Evolutionary conservation across 1,284 basidiomycete species (phyloP).

Genomic region (Gymnopus androsaceus): DNA sequence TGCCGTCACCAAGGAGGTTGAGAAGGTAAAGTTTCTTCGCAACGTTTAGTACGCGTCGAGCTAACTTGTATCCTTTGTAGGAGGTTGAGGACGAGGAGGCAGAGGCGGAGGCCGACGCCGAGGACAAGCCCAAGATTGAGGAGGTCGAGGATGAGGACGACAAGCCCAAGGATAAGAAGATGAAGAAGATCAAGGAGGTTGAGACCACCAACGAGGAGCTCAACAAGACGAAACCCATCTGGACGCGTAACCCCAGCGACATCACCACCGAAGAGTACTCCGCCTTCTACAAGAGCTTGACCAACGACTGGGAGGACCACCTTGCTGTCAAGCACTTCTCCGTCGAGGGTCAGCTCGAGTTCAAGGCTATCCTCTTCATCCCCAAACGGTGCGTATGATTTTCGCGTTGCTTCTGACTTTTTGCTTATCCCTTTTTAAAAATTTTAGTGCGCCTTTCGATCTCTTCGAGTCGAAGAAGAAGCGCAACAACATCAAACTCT

Average conservation of each 20-base stretch:
- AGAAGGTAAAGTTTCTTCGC: slow-evolving; percentile 63
- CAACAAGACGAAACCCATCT: slow-evolving; percentile 99
- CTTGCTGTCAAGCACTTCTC: slow-evolving; percentile 99
- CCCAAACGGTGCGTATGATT: slow-evolving; percentile 80
- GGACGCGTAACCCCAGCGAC: slow-evolving; percentile 96
- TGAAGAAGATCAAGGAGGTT: slow-evolving; percentile 94
- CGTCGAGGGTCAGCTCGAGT: slow-evolving; percentile 99
- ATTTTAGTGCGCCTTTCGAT: slow-evolving; percentile 96
- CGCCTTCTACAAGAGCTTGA: slow-evolving; percentile 99
- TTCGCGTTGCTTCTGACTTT: neutral
- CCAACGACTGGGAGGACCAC: slow-evolving; percentile 99
- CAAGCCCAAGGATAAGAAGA: slow-evolving; percentile 93
- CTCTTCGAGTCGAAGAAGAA: slow-evolving; percentile 99
- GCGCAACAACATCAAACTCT: slow-evolving; percentile 99
- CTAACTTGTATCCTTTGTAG: slow-evolving; percentile 40
- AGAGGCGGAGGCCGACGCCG: slow-evolving; percentile 64
- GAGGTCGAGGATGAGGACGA: slow-evolving; percentile 86
- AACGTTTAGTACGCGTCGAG: slow-evolving; percentile 12
- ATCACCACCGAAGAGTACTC: slow-evolving; percentile 94
- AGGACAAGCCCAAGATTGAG: slow-evolving; percentile 72
- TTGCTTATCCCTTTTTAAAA: slow-evolving; percentile 20
- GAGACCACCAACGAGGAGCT: slow-evolving; percentile 94
- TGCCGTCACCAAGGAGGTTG: slow-evolving; percentile 98
- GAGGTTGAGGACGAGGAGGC: slow-evolving; percentile 88
- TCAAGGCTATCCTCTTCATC: slow-evolving; percentile 98